Conservation (phyloP, 441 rosid species). For the Erysimum pusillum region DNA sequence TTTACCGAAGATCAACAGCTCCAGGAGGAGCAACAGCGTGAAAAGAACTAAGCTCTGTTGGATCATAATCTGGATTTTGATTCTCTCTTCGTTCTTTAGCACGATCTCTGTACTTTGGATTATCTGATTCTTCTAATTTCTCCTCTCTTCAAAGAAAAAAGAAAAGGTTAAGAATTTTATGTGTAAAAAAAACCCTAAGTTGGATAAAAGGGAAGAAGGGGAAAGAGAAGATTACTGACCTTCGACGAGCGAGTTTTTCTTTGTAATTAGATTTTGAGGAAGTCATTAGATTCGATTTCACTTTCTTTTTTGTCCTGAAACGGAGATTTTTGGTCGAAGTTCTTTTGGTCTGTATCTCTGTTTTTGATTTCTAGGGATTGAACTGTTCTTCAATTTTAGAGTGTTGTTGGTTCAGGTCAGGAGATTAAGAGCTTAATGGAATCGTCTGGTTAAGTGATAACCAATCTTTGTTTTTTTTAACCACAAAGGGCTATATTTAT, state of each 20-base stretch:
- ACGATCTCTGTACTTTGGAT: constrained; percentile 85
- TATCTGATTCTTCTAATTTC: constrained; percentile 84
- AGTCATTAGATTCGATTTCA: constrained; percentile 52
- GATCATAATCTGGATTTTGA: constrained; percentile 96
- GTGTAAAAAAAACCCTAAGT: neutral
- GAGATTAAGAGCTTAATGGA: no score
- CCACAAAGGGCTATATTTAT: no score
- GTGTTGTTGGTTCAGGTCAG: neutral
- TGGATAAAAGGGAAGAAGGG: neutral
- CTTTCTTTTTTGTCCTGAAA: neutral
- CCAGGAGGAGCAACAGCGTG: constrained; percentile 99
- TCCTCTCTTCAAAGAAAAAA: constrained; percentile 64
- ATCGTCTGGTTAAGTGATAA: no score
- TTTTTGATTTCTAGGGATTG: neutral
- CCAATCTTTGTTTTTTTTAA: no score
- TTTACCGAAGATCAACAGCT: constrained; percentile 67
- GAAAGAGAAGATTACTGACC: constrained; percentile 51
- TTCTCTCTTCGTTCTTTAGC: constrained; percentile 98
- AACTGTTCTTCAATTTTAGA: neutral
- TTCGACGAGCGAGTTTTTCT: constrained; percentile 89
- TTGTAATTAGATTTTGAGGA: constrained; percentile 80
- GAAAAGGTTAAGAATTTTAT: neutral
- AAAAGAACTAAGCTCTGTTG: constrained; percentile 81
- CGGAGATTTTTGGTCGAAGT: no score
- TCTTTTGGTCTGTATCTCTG: neutral